phyloP scores from a whole-genome alignment of 1,284 basidiomycete species.

The Cystobasidium pallidum region DNA sequence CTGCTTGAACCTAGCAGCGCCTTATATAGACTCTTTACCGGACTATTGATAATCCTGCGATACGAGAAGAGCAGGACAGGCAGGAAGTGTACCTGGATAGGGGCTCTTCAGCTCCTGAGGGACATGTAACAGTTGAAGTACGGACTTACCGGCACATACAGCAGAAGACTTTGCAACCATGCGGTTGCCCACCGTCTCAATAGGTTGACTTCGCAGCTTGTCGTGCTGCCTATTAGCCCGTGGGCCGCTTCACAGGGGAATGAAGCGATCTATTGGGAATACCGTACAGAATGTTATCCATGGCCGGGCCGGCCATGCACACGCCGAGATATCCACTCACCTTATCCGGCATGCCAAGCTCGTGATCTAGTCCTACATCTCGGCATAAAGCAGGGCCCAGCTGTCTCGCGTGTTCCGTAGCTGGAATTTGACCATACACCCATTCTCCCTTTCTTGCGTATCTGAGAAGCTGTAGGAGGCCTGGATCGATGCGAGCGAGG shows the following conservation, averaged over 20 bases:
- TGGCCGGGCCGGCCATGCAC: too few relatives aligned
- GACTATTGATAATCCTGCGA: conserved; percentile 48
- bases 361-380: conserved; percentile 30
- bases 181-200: conserved; percentile 54
- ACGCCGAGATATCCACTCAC: conserved; percentile 26
- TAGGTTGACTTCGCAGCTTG: conserved; percentile 55
- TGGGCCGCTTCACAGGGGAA: conserved; percentile 57
- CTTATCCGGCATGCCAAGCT: conserved; percentile 42
- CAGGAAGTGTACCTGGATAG: conserved; percentile 53
- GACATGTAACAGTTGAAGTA: background rate
- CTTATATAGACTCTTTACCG: conserved; percentile 49
- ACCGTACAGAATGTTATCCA: background rate
- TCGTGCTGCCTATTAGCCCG: conserved; percentile 53
- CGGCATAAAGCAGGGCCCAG: conserved; percentile 44
- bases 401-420: conserved; percentile 42
- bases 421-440: conserved; percentile 53
- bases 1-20: conserved; percentile 55
- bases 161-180: conserved; percentile 55
- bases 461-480: conserved; percentile 54
- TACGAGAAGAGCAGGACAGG: conserved; percentile 56
- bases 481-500: conserved; percentile 56
- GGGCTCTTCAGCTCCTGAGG: background rate
- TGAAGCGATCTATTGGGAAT: conserved; percentile 44
- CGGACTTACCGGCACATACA: conserved; percentile 57
- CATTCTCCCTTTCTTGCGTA: conserved; percentile 53